phyloP scores from a whole-genome alignment of 2,329 filamentous ascomycete genomes.

The Exophiala spinifera region DNA sequence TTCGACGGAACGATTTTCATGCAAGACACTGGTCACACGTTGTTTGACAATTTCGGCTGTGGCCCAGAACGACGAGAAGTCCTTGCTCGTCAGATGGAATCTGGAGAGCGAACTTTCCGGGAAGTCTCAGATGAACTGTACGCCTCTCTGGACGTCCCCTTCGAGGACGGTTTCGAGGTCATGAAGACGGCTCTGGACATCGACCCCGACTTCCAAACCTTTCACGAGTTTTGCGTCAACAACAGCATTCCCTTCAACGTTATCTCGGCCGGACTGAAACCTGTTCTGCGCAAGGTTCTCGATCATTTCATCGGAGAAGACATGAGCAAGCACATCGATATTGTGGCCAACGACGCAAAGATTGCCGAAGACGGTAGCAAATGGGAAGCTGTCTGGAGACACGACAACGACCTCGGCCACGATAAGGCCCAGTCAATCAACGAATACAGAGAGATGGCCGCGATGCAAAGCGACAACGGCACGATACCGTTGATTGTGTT shows the following conservation, averaged over 20 bases:
- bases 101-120: conserved; percentile 63
- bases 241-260: conserved; percentile 67
- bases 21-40: conserved; percentile 67
- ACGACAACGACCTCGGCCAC: conserved; percentile 63
- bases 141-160: conserved; percentile 63
- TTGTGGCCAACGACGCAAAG: conserved; percentile 65
- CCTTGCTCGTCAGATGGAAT: conserved; percentile 63
- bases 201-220: conserved; percentile 60
- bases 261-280: conserved; percentile 66
- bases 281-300: conserved; percentile 59
- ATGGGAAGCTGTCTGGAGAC: conserved; percentile 66
- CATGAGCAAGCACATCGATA: conserved; percentile 58
- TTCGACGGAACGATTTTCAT: conserved; percentile 72
- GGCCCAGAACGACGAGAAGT: conserved; percentile 54
- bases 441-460: conserved; percentile 56
- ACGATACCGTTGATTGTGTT: conserved; percentile 66
- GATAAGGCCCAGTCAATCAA: conserved; percentile 65
- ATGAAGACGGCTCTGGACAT: conserved; percentile 62
- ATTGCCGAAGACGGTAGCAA: conserved; percentile 57
- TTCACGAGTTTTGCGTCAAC: conserved; percentile 62
- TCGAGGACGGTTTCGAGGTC: conserved; percentile 64
- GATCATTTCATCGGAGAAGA: conserved; percentile 65
- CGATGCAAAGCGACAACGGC: conserved; percentile 56
- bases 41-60: conserved; percentile 65
- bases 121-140: conserved; percentile 72